Percentiles rank a stretch among this genome's conserved stretches.
These are phyloP conservation scores for Globisporangium spiculum DNA, from an alignment of 352 stramenopile species.

Conservation along the genomic window DNA sequence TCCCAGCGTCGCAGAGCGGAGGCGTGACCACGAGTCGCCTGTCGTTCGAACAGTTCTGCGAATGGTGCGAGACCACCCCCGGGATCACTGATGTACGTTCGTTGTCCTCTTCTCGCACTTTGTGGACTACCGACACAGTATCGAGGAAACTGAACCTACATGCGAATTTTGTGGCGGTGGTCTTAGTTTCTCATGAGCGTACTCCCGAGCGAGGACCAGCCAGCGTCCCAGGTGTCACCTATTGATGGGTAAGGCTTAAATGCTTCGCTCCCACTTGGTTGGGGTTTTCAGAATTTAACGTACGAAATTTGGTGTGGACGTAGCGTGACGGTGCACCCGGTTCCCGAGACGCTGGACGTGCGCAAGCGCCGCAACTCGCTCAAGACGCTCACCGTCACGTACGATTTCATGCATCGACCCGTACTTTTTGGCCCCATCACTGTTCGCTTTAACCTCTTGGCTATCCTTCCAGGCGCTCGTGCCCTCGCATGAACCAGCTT, in stretches of 20 bases:
- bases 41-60: slow-evolving; percentile 85
- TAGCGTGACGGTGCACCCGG: slow-evolving; percentile 14
- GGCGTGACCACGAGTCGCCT: slow-evolving; percentile 49
- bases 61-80: slow-evolving; percentile 81
- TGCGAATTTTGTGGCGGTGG: not conserved
- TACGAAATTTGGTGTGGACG: not conserved
- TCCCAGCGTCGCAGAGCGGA: slow-evolving; percentile 30
- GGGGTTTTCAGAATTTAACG: not conserved
- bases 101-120: too few species aligned
- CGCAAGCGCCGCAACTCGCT: slow-evolving; percentile 50
- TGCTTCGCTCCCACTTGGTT: not conserved
- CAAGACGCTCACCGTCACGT: slow-evolving; percentile 55
- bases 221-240: slow-evolving; percentile 23
- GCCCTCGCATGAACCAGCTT: slow-evolving; percentile 23
- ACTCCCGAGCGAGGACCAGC: slow-evolving; percentile 58
- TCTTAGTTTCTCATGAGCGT: slow-evolving; percentile 77
- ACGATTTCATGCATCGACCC: slow-evolving; percentile 8
- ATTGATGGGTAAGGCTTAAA: slow-evolving; percentile 28
- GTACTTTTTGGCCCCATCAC: not conserved
- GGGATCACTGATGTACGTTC: slow-evolving; percentile 63
- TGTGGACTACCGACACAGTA: too few species aligned
- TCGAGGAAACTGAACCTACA: not conserved
- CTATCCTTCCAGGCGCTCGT: slow-evolving; percentile 25
- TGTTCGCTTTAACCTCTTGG: not conserved
- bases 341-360: not conserved